phyloP scores from a whole-genome alignment of 2,329 filamentous ascomycete species.

The Aspergillus texensis region DNA sequence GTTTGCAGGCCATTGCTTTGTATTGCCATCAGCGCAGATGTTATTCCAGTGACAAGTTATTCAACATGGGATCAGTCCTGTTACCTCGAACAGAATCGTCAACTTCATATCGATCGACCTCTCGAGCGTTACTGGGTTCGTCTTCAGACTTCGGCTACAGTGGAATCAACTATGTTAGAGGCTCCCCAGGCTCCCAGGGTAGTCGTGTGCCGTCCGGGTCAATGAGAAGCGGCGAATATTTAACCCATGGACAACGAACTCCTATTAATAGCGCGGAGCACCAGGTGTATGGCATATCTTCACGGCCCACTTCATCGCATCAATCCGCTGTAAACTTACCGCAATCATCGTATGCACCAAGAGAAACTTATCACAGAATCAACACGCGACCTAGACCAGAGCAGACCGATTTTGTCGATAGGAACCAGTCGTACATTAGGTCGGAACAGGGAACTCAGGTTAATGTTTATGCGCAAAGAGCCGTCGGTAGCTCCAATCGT shows the following conservation, averaged over 20 bases:
- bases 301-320: slow-evolving; percentile 5
- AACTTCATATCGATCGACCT: slow-evolving; percentile 10
- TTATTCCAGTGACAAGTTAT: slow-evolving; percentile 10
- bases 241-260: slow-evolving; percentile 6
- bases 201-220: slow-evolving; percentile 5
- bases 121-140: slow-evolving; percentile 5
- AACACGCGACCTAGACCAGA: slow-evolving; percentile 5
- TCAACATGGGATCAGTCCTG: slow-evolving; percentile 20
- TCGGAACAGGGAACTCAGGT: slow-evolving; percentile 6
- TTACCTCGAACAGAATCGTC: slow-evolving; percentile 15
- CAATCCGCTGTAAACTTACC: background rate
- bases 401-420: background rate
- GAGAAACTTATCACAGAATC: slow-evolving; percentile 7
- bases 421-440: background rate
- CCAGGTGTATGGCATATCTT: slow-evolving; percentile 6
- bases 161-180: background rate
- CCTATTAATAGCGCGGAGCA: slow-evolving; percentile 11
- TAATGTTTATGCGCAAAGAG: slow-evolving; percentile 11
- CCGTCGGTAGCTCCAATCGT: slow-evolving; percentile 8
- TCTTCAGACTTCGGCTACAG: slow-evolving; percentile 4
- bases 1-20: background rate
- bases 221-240: background rate
- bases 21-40: slow-evolving; percentile 13
- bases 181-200: background rate
- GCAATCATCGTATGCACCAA: slow-evolving; percentile 7